phyloP scores from a whole-genome alignment of 257 asterid genomes.

The Nicotiana obtusifolia region DNA sequence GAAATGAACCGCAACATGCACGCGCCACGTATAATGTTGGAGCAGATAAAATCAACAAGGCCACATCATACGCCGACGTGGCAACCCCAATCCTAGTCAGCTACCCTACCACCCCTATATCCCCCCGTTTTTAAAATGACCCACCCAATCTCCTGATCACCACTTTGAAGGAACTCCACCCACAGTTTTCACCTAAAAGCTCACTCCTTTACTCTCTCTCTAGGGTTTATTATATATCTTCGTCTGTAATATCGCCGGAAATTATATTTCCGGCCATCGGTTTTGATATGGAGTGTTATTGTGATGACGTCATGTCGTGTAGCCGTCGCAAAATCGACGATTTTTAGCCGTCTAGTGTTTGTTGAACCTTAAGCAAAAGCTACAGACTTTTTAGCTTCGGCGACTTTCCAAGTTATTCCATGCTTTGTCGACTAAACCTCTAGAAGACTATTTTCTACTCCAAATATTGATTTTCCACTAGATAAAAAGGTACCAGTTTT shows the following conservation, averaged over 20 bases:
- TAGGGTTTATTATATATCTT: not conserved
- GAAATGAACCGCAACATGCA: slow-evolving; percentile 16
- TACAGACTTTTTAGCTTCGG: slow-evolving; percentile 21
- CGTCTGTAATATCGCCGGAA: slow-evolving; percentile 11
- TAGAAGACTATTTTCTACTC: slow-evolving; percentile 18
- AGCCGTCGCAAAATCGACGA: not conserved
- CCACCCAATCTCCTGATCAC: not conserved
- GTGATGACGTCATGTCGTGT: slow-evolving; percentile 26
- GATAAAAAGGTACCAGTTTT: slow-evolving; percentile 27
- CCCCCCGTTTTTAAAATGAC: slow-evolving; percentile 14
- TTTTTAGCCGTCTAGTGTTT: slow-evolving; percentile 14
- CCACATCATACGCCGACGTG: slow-evolving; percentile 36
- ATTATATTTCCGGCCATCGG: slow-evolving; percentile 30
- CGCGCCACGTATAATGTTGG: slow-evolving; percentile 35
- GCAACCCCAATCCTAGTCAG: slow-evolving; percentile 32
- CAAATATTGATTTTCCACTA: slow-evolving; percentile 11
- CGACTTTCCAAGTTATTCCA: slow-evolving; percentile 47
- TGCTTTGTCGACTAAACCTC: slow-evolving; percentile 35
- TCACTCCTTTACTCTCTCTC: not conserved
- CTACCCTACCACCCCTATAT: not conserved
- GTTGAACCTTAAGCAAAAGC: slow-evolving; percentile 41
- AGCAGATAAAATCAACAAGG: slow-evolving; percentile 1
- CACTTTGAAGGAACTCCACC: not conserved
- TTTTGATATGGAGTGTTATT: slow-evolving; percentile 24
- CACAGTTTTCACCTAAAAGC: not conserved